phyloP scores from a whole-genome alignment of 352 stramenopile species.

The Globisporangium lucens region DNA sequence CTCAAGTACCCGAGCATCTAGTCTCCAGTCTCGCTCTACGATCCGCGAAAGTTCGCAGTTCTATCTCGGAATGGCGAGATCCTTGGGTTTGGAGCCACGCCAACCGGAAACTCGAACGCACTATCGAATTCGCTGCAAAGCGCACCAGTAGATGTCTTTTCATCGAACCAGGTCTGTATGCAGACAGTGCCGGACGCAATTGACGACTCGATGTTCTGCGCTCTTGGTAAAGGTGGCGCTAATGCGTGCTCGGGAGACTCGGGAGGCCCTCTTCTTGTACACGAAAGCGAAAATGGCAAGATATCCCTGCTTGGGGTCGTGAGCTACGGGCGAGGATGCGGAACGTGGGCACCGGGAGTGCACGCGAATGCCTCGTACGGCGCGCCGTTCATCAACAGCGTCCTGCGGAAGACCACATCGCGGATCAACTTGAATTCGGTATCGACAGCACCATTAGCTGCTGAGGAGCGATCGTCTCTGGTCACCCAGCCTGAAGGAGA shows the following conservation, averaged over 20 bases:
- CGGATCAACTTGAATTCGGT: neutral
- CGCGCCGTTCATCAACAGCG: constrained; percentile 8
- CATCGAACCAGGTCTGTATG: neutral
- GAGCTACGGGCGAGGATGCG: constrained; percentile 3
- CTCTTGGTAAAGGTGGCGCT: neutral
- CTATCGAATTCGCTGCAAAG: neutral
- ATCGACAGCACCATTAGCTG: neutral
- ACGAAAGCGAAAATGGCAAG: neutral
- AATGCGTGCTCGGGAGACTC: constrained; percentile 8
- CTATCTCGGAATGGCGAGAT: neutral
- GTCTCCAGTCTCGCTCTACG: neutral
- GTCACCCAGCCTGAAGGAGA: too few species aligned
- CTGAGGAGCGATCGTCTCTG: too few species aligned
- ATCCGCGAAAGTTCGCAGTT: neutral
- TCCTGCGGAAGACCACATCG: neutral
- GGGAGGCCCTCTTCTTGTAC: neutral
- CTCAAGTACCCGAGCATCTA: constrained; percentile 7
- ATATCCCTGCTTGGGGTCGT: neutral
- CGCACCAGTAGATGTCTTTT: neutral
- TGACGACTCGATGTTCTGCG: constrained; percentile 10
- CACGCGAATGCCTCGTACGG: constrained; percentile 15
- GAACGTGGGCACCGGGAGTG: neutral
- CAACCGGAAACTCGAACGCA: too few species aligned
- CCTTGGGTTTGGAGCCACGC: neutral
- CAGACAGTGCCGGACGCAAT: neutral